Percentiles rank a stretch among this genome's conserved stretches.
Conservation (phyloP, 1,139 yeast species). For the Eremothecium gossypii region DNA sequence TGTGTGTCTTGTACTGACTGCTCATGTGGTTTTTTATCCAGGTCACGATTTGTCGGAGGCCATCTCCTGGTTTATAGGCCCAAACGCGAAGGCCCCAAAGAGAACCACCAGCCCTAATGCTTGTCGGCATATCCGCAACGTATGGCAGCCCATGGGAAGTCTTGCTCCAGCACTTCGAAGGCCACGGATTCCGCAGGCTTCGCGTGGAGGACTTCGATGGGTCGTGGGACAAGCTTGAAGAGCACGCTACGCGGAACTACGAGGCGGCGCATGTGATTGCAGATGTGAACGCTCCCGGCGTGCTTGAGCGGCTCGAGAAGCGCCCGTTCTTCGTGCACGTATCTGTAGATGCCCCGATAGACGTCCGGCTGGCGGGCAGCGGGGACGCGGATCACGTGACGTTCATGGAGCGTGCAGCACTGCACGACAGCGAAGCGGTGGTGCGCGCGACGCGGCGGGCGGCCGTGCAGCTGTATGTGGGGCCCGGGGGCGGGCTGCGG, state of each 20-base stretch:
- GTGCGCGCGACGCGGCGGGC: not conserved
- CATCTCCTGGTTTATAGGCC: too few relatives aligned
- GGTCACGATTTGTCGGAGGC: too few relatives aligned
- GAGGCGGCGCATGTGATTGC: constrained; percentile 50
- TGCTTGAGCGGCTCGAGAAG: constrained; percentile 46
- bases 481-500: constrained; percentile 42
- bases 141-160: constrained; percentile 19
- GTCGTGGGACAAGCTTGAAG: constrained; percentile 41
- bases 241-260: constrained; percentile 67
- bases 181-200: constrained; percentile 19
- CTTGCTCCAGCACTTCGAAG: constrained; percentile 14
- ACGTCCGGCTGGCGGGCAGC: constrained; percentile 43
- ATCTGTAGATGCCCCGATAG: constrained; percentile 67
- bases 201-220: constrained; percentile 29
- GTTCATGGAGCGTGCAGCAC: constrained; percentile 10
- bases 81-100: too few relatives aligned
- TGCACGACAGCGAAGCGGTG: constrained; percentile 7
- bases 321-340: constrained; percentile 84
- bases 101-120: constrained; percentile 11
- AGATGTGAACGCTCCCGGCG: constrained; percentile 37
- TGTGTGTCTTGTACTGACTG: too few relatives aligned
- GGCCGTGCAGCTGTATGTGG: constrained; percentile 38
- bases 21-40: too few relatives aligned
- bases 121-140: constrained; percentile 26
- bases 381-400: constrained; percentile 5